phyloP scores from a whole-genome alignment of 2,329 filamentous ascomycete species.

The Aaosphaeria arxii region DNA sequence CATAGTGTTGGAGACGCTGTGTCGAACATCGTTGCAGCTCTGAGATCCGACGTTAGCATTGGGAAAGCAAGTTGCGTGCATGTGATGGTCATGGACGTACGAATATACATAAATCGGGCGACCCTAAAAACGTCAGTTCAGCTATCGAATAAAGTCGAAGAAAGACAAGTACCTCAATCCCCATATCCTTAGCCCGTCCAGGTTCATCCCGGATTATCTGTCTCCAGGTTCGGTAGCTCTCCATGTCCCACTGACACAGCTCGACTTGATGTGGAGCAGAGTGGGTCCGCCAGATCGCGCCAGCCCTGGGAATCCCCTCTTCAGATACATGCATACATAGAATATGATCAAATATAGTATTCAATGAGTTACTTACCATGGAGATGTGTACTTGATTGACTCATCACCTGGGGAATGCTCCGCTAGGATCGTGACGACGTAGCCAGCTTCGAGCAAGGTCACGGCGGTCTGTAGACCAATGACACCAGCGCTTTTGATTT shows the following conservation, averaged over 20 bases:
- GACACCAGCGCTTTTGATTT: slow-evolving; percentile 41
- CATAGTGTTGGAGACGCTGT: slow-evolving; percentile 20
- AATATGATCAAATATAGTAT: neutral
- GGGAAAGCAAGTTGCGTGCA: slow-evolving; percentile 2
- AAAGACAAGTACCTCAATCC: too few relatives aligned
- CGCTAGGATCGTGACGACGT: slow-evolving; percentile 43
- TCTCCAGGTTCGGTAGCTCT: slow-evolving; percentile 44
- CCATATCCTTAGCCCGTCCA: slow-evolving; percentile 17
- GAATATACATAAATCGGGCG: neutral
- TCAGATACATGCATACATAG: neutral
- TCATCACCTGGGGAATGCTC: slow-evolving; percentile 42
- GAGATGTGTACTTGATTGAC: slow-evolving; percentile 43
- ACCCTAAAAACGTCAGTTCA: too few relatives aligned
- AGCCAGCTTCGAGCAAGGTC: slow-evolving; percentile 40
- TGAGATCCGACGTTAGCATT: neutral
- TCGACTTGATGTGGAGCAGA: slow-evolving; percentile 30
- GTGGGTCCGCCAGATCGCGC: slow-evolving; percentile 48
- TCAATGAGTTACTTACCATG: slow-evolving; percentile 31
- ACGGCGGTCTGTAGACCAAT: slow-evolving; percentile 47
- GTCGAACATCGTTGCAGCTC: neutral
- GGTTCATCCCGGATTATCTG: slow-evolving; percentile 22
- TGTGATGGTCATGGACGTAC: neutral
- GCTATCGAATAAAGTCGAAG: too few relatives aligned
- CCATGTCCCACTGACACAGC: slow-evolving; percentile 39
- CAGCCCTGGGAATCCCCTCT: slow-evolving; percentile 35